Percentiles rank a stretch among this genome's conserved stretches.
Conservation (phyloP, 202 grass and related monocot genomes). For the Tripidium arundinaceum region DNA sequence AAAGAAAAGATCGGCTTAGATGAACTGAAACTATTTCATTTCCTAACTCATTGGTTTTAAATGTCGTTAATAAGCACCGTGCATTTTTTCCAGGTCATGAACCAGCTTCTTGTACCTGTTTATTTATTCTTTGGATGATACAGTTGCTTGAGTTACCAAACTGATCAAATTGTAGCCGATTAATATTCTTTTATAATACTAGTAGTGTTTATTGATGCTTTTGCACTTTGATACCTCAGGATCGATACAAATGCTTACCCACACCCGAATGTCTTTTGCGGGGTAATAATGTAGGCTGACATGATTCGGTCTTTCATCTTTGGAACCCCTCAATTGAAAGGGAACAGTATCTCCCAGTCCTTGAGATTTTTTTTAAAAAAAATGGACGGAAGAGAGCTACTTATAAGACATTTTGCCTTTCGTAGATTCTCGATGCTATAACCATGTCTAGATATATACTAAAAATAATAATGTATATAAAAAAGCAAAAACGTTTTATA, state of each 20-base stretch:
- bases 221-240: background rate
- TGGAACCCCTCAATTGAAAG: too few relatives aligned
- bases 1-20: conserved; percentile 16
- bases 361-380: too few relatives aligned
- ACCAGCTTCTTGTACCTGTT: conserved; percentile 28
- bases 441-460: too few relatives aligned
- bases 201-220: background rate
- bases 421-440: too few relatives aligned
- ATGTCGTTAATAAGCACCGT: conserved; percentile 51
- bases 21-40: conserved; percentile 36
- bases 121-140: conserved; percentile 54
- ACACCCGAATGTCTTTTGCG: too few relatives aligned
- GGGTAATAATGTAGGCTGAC: too few relatives aligned
- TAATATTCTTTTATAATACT: conserved; percentile 37
- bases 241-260: background rate
- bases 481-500: too few relatives aligned
- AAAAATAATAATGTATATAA: too few relatives aligned
- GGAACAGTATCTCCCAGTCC: too few relatives aligned
- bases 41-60: conserved; percentile 46
- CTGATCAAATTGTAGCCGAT: conserved; percentile 26
- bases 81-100: conserved; percentile 38
- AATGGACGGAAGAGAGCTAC: too few relatives aligned
- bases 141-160: conserved; percentile 40
- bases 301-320: too few relatives aligned
- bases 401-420: too few relatives aligned